Conservation (phyloP, 495 filamentous ascomycete species). For the Talaromyces trachyspermus region DNA sequence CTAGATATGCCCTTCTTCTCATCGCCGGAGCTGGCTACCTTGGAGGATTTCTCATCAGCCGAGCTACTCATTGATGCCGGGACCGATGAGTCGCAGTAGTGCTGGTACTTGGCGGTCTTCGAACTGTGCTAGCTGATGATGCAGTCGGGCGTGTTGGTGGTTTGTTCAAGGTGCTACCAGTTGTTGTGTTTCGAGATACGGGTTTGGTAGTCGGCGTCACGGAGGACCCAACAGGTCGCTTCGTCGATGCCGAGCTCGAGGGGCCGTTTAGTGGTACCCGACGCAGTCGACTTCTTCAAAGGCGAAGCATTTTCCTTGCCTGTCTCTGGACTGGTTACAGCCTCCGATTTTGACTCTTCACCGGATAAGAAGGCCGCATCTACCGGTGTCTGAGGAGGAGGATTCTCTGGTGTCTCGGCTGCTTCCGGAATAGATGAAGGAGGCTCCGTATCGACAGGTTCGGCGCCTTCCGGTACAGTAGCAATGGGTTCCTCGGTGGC, state of each 20-base stretch:
- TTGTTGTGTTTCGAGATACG: conserved; percentile 22
- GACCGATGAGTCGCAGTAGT: conserved; percentile 38
- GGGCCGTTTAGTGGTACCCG: conserved; percentile 6
- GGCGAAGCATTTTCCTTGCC: conserved; percentile 32
- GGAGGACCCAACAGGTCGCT: conserved; percentile 7
- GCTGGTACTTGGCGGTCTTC: conserved; percentile 32
- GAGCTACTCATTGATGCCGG: conserved; percentile 41
- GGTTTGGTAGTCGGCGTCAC: conserved; percentile 23
- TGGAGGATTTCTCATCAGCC: conserved; percentile 37
- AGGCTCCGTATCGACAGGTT: not conserved
- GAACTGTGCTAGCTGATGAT: conserved; percentile 28
- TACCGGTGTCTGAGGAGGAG: conserved; percentile 34
- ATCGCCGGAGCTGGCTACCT: conserved; percentile 33
- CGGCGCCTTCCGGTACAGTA: not conserved
- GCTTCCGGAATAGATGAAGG: not conserved
- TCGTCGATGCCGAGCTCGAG: conserved; percentile 19
- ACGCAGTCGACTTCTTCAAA: conserved; percentile 10
- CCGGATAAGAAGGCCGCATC: conserved; percentile 32
- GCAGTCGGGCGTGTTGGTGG: conserved; percentile 37
- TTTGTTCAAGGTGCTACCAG: conserved; percentile 33
- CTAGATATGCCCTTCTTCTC: conserved; percentile 37
- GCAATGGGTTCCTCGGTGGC: not conserved
- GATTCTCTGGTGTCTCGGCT: conserved; percentile 25
- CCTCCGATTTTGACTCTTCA: conserved; percentile 20
- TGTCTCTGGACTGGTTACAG: conserved; percentile 33